Conservation (phyloP, 148 eudicot genomes). For the Silene latifolia region DNA sequence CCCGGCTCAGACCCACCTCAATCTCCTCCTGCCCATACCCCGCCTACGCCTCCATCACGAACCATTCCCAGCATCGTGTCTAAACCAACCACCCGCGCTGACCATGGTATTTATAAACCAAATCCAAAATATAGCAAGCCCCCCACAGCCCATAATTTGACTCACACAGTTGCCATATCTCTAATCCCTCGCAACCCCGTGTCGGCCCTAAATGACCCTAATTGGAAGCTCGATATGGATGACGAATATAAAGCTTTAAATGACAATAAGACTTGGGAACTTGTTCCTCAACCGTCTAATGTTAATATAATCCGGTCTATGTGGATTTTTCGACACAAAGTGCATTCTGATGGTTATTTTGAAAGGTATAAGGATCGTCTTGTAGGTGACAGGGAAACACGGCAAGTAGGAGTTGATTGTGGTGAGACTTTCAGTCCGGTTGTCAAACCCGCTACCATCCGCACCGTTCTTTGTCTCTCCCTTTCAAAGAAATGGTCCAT, state of each 20-base stretch:
- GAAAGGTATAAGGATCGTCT: not conserved
- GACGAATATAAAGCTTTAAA: slow-evolving; percentile 6
- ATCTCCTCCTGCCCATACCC: too few species aligned
- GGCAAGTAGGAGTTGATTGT: too few species aligned
- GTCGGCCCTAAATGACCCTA: not conserved
- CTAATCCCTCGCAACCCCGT: not conserved
- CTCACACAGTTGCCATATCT: not conserved
- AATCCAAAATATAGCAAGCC: not conserved
- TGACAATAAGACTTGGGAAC: not conserved
- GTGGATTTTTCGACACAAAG: not conserved
- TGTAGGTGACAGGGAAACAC: too few species aligned
- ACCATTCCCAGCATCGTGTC: not conserved
- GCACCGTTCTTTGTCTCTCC: not conserved
- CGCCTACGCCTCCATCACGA: not conserved
- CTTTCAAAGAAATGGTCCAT: not conserved
- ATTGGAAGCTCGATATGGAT: slow-evolving; percentile 9
- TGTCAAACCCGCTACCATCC: not conserved
- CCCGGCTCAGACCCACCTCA: not conserved
- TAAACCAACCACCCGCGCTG: not conserved
- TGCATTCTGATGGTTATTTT: not conserved
- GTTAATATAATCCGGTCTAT: too few species aligned
- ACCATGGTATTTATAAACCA: not conserved
- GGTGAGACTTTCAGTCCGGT: too few species aligned
- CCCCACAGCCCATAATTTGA: not conserved
- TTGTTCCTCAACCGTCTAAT: too few species aligned